Base-by-base conservation (phyloP, 352 stramenopile genomes). In the Phytopythium sindhum region DNA sequence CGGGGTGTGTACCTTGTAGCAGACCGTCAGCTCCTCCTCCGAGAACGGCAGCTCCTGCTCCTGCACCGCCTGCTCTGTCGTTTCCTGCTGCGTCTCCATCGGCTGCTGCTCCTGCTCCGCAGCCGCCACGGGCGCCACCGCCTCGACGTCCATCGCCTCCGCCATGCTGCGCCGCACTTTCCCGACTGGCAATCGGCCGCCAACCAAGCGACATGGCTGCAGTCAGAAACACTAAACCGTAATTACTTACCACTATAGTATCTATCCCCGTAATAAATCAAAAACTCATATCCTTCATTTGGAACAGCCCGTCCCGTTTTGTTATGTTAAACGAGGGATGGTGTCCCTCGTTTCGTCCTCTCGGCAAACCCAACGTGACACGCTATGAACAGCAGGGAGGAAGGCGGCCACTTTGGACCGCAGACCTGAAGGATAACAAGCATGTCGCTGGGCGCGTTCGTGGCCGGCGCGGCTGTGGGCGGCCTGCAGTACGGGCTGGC, bases 371-470 rank as follows among this genome's bases (percentile, higher is more conserved):
- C 42, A 50, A 50, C 42, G 42, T 50, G 42, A 48, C 42, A 28
- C 10, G 41, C 41, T 39, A 39, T n/a, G n/a, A n/a, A n/a, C 10
- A 39, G 33, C 33, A 6, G 33, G 33, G 19, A 53, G 47, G 11
- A 28, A 17, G 14, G n/a, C 12, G 29, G 24, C 15, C 48, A 24
- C 17, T 33, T 37, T 26, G 4, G n/a, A 35, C 33, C n/a, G 29
- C 19, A 59, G n/a, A 45, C 24, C n/a, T 29, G 26, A 10, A 45
- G 26, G 23, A 66, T 23, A 23, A n/a, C 23, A 33, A 69, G 61
- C 56, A 92, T 92, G 84, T 90, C 81, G 28, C 53, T 86, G 39
- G 81, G 78, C 67, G 81, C 84, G 57, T 91, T 93, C 66, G 65
- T 89, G 57, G 84, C 83, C 48, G 84, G 84, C 45, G 67, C 85